These are phyloP conservation scores for Styphnolobium japonicum DNA, from an alignment of 306 rosid species.

Conservation along the genomic window DNA sequence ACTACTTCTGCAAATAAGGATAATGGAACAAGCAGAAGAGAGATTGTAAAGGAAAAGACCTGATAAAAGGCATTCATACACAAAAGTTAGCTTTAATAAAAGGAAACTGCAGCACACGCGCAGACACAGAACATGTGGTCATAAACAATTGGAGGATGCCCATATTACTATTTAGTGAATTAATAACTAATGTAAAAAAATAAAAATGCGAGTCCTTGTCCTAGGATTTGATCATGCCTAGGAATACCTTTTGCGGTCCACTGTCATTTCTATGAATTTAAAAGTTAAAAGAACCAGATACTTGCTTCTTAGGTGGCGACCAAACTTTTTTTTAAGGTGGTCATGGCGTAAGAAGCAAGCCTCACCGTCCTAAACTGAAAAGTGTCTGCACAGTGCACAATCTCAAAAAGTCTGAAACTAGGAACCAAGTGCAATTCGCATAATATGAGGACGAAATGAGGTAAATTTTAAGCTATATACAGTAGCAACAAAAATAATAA, in stretches of 20 bases:
- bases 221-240: neutral
- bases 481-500: neutral
- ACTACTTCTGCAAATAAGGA: conserved; percentile 16
- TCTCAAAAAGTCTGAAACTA: neutral
- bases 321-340: neutral
- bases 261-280: neutral
- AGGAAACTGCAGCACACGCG: neutral
- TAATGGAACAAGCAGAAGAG: neutral
- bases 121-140: neutral
- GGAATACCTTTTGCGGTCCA: neutral
- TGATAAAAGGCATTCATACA: neutral
- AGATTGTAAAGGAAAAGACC: neutral
- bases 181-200: neutral
- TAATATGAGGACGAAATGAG: neutral
- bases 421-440: neutral
- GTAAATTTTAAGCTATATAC: neutral
- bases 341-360: neutral
- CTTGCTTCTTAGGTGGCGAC: neutral
- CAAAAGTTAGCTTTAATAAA: neutral
- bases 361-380: neutral
- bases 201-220: neutral
- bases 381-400: neutral
- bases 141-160: neutral
- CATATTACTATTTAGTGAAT: neutral
- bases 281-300: neutral